Base-by-base conservation (phyloP, 371 early-diverging fungal species). In the Rhizopus delemar region DNA sequence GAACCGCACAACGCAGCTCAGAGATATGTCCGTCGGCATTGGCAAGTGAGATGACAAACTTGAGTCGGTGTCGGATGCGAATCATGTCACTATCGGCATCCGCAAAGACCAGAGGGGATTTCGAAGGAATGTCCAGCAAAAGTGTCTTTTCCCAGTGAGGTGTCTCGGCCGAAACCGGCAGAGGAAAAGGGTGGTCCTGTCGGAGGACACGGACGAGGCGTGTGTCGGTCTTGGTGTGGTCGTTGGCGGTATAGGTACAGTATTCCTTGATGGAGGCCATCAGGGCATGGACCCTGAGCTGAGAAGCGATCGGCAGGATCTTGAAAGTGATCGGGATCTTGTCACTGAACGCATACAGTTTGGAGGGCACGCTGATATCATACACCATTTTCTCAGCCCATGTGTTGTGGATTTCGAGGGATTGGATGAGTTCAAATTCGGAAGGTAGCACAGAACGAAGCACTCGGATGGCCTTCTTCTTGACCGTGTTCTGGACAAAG, bases 381-480 rank as follows among this genome's bases (percentile, higher is more conserved):
- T 70, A 70, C n/a, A 60, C 56, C 55, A 70, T 63, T 31, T 70
- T 70, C 22, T 63, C 67, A 22, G 70, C 61, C 70, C 67, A 70
- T 11, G 62, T 62, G 35, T 66, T 63, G 12, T 62, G 63, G 22
- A 70, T 66, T 31, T 63, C 61, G 11, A 70, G 31, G 0, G 67
- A 58, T 48, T 70, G 70, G 13, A 60, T 56, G 8, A 70, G 29
- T 33, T 66, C 70, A 33, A 63, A 67, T 45, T 59, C 58, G 12
- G 60, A 66, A 16, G 70, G 64, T 31, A 56, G 41, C 43, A 66
- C 35, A 49, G 62, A 66, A 7, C 70, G 63, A 28, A 63, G 16
- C 4, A 70, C 55, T 35, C 43, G 52, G 51, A 70, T 51, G 4
- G 49, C 22, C 29, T 50, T 41, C 51, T 66, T 70, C 35, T 63